phyloP scores from a whole-genome alignment of 768 basidiomycete genomes.

The Lactarius tabidus region DNA sequence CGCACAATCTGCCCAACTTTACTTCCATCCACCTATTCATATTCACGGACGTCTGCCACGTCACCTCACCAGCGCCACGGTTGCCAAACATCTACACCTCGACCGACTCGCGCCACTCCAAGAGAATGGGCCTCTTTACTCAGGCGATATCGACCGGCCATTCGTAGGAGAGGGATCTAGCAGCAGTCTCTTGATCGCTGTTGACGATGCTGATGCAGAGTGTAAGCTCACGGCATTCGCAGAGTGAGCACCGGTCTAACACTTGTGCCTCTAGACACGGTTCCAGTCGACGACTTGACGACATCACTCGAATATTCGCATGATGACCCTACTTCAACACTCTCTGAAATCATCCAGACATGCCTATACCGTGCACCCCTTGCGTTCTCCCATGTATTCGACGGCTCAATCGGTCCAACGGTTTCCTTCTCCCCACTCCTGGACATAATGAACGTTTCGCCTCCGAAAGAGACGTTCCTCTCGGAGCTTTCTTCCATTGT shows the following conservation, averaged over 20 bases:
- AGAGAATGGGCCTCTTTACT: constrained; percentile 34
- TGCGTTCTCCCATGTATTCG: constrained; percentile 52
- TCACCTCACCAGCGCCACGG: constrained; percentile 46
- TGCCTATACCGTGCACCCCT: constrained; percentile 56
- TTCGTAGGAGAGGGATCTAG: constrained; percentile 57
- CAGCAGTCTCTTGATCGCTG: constrained; percentile 50
- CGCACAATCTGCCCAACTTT: constrained; percentile 21
- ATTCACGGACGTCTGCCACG: not conserved
- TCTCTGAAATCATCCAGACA: constrained; percentile 52
- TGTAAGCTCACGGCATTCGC: constrained; percentile 38
- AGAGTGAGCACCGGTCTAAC: not conserved
- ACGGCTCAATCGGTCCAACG: constrained; percentile 32
- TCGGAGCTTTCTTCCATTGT: constrained; percentile 43
- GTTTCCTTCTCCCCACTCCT: constrained; percentile 34
- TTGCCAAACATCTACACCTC: constrained; percentile 69
- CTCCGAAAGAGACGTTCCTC: constrained; percentile 38
- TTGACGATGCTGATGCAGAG: constrained; percentile 51
- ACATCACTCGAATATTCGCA: constrained; percentile 45
- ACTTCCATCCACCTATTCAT: constrained; percentile 12
- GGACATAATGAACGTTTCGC: constrained; percentile 40
- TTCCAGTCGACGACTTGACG: constrained; percentile 46
- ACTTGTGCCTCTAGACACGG: constrained; percentile 41
- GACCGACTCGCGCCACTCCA: constrained; percentile 55
- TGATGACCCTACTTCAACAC: constrained; percentile 36
- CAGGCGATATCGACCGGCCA: constrained; percentile 29